Conservation (phyloP, 305 asterid genomes). For the Ilex paraguariensis region DNA sequence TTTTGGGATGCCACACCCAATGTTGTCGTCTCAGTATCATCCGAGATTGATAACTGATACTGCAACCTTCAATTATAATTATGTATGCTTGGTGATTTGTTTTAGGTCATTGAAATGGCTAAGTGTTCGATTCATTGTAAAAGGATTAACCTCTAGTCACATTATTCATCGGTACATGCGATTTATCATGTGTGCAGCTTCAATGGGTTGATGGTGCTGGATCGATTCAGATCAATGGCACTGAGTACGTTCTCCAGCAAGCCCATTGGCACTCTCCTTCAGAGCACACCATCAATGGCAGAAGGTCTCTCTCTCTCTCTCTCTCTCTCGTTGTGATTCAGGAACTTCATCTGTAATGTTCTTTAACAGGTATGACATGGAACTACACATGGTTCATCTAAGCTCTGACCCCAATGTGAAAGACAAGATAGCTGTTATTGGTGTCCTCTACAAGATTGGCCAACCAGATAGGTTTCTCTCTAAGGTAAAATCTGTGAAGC, state of each 20-base stretch:
- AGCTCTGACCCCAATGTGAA: slow-evolving; percentile 25
- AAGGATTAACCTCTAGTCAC: background rate
- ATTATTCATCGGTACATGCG: background rate
- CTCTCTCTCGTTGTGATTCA: background rate
- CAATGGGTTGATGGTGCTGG: slow-evolving; percentile 55
- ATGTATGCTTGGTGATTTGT: background rate
- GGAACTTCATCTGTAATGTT: background rate
- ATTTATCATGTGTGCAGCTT: slow-evolving; percentile 28
- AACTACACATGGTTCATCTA: slow-evolving; percentile 64
- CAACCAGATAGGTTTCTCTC: slow-evolving; percentile 48
- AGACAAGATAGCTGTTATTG: slow-evolving; percentile 38
- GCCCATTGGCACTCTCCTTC: slow-evolving; percentile 87
- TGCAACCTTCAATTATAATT: background rate
- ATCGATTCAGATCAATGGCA: slow-evolving; percentile 38
- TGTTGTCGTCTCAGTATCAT: background rate
- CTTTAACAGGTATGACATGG: slow-evolving; percentile 51
- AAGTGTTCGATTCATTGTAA: no score
- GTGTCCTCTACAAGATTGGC: slow-evolving; percentile 59
- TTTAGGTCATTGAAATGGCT: background rate
- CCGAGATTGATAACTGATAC: background rate
- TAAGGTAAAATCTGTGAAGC: slow-evolving; percentile 25
- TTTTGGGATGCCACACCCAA: background rate
- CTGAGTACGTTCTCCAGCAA: slow-evolving; percentile 34
- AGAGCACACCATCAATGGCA: slow-evolving; percentile 65
- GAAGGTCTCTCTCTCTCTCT: slow-evolving; percentile 26